A percentile compares a stretch with the other conserved stretches of the same genome.
Evolutionary conservation across 192 early-diverging fungal species (phyloP).

Genomic region (Podila horticola): DNA sequence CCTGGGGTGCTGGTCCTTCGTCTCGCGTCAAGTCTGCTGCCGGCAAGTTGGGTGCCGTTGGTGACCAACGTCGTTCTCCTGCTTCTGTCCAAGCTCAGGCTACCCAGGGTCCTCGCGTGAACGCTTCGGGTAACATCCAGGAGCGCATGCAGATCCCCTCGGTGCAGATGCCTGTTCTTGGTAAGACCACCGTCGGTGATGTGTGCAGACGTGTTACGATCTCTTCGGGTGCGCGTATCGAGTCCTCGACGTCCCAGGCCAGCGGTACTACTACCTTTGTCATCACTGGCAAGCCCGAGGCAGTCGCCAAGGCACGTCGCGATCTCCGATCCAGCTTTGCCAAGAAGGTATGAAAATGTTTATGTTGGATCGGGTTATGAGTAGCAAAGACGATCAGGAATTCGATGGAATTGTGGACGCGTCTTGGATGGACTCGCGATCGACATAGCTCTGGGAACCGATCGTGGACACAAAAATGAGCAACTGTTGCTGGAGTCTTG

Average conservation of each 20-base stretch:
- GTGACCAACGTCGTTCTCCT: constrained; percentile 47
- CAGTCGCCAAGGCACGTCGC: constrained; percentile 81
- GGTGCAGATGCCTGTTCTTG: constrained; percentile 56
- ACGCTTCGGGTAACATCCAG: constrained; percentile 58
- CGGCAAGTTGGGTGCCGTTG: constrained; percentile 53
- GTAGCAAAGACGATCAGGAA: neutral
- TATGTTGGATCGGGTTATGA: neutral
- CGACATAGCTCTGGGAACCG: no score
- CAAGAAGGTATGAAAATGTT: constrained; percentile 62
- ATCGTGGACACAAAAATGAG: no score
- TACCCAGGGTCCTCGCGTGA: constrained; percentile 32
- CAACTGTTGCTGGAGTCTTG: no score
- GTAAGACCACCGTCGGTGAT: constrained; percentile 62
- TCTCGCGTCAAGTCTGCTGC: constrained; percentile 49
- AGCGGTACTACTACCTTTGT: constrained; percentile 83
- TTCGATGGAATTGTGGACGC: neutral
- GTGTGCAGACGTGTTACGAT: constrained; percentile 69
- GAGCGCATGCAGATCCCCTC: constrained; percentile 67
- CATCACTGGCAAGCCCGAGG: constrained; percentile 83
- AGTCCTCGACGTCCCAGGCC: constrained; percentile 80
- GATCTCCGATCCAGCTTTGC: constrained; percentile 79
- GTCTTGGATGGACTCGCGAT: no score
- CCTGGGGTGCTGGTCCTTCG: constrained; percentile 57
- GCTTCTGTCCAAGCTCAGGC: constrained; percentile 45
- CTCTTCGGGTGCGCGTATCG: constrained; percentile 81